phyloP scores from a whole-genome alignment of 2,329 filamentous ascomycete species.

The Paraphaeosphaeria sporulosa region DNA sequence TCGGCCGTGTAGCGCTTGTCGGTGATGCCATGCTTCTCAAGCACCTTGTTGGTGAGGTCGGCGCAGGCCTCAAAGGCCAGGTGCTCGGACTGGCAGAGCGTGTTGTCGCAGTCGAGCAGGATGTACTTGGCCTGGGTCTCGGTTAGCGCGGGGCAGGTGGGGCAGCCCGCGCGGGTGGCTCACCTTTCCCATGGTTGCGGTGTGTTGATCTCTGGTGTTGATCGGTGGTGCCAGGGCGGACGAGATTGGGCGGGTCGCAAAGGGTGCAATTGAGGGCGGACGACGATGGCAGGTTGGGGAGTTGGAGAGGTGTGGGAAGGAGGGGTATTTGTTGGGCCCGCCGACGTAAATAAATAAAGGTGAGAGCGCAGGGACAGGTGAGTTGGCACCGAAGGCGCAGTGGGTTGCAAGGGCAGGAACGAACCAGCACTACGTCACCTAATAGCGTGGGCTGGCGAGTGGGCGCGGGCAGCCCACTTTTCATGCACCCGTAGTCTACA shows the following conservation, averaged over 20 bases:
- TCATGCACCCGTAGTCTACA: conserved; percentile 5
- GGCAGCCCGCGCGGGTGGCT: conserved; percentile 19
- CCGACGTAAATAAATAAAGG: conserved; percentile 30
- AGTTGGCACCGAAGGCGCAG: conserved; percentile 34
- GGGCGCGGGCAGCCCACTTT: conserved; percentile 18
- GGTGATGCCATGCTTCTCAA: conserved; percentile 69
- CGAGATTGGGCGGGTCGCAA: conserved; percentile 18
- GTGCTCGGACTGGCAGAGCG: conserved; percentile 88
- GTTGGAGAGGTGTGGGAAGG: conserved; percentile 18
- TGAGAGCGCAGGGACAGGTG: conserved; percentile 27
- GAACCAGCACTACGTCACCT: conserved; percentile 23
- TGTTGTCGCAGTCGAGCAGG: conserved; percentile 76
- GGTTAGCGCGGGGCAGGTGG: conserved; percentile 31
- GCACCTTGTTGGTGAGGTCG: conserved; percentile 86
- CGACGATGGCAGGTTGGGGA: conserved; percentile 14
- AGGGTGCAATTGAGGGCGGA: conserved; percentile 29
- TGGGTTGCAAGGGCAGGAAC: conserved; percentile 21
- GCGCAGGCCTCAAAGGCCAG: conserved; percentile 92
- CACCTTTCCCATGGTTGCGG: conserved; percentile 44
- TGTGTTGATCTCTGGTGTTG: conserved; percentile 11
- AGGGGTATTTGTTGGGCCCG: conserved; percentile 30
- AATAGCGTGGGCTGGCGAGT: conserved; percentile 24
- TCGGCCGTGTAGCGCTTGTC: conserved; percentile 77
- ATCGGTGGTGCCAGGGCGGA: conserved; percentile 10
- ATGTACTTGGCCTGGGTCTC: conserved; percentile 55